These are phyloP conservation scores for Coemansia sp. DNA, from an alignment of 192 early-diverging fungal species.

Conservation along the genomic window DNA sequence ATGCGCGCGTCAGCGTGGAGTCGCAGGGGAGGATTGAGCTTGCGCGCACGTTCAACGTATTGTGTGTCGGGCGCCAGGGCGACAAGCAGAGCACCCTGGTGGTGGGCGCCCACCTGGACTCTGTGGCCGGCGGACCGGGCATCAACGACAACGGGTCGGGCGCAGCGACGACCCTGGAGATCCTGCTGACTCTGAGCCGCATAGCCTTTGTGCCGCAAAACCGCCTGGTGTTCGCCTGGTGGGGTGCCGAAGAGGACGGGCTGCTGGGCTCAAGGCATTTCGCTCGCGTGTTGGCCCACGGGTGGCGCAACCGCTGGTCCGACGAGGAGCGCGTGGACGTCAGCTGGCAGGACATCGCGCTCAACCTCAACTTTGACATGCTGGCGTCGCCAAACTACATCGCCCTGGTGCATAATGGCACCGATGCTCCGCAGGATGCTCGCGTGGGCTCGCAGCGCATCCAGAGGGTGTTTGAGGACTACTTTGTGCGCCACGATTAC, in stretches of 20 bases:
- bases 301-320: slow-evolving; percentile 44
- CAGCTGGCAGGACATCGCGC: slow-evolving; percentile 51
- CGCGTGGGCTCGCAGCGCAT: slow-evolving; percentile 55
- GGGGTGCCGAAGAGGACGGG: slow-evolving; percentile 72
- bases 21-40: slow-evolving; percentile 53
- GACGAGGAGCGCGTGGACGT: slow-evolving; percentile 29
- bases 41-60: slow-evolving; percentile 63
- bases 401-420: slow-evolving; percentile 60
- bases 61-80: slow-evolving; percentile 56
- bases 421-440: slow-evolving; percentile 56
- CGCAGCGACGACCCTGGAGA: slow-evolving; percentile 57
- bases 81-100: slow-evolving; percentile 54
- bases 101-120: slow-evolving; percentile 66
- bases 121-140: slow-evolving; percentile 66
- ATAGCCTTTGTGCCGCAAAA: slow-evolving; percentile 48
- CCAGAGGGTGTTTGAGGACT: slow-evolving; percentile 59
- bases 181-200: slow-evolving; percentile 55
- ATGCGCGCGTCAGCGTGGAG: slow-evolving; percentile 41
- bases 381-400: slow-evolving; percentile 72
- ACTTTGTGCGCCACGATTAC: slow-evolving; percentile 51
- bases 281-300: slow-evolving; percentile 50
- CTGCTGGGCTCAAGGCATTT: slow-evolving; percentile 63
- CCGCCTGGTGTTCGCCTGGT: slow-evolving; percentile 70
- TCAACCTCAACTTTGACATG: slow-evolving; percentile 74
- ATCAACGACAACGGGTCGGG: slow-evolving; percentile 73